Evolutionary conservation across 805 yeast genomes (phyloP), one percentile per base, ranked within the genome.

Genomic region (Ogataea chonburiensis): DNA sequence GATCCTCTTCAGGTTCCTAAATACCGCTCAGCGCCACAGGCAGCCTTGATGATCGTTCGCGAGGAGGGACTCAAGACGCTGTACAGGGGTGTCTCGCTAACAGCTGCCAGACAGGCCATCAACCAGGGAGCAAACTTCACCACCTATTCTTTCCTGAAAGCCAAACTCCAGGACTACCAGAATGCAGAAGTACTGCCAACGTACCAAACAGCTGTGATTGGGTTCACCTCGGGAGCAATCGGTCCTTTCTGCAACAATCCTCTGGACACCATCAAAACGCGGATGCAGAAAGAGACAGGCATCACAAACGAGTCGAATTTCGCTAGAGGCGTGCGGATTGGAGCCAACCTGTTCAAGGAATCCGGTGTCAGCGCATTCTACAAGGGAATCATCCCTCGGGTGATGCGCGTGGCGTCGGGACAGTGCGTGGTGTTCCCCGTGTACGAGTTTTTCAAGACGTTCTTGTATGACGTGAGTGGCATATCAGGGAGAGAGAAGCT

Each of bases 361-460:
- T 96, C 88, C 66, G 98, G 98, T 50, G 68, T 79, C 49, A 71
- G 75, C 37, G 94, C 96, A 26, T 75, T 91, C 61, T 91, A 91
- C 71, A 86, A 91, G 61, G 98, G 98, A 68, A 91, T 91, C 59
- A 88, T 97, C 16, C 98, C 98, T 52, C 82, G 98, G 70, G 91
- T 91, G 52, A 89, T 91, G 95, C 83, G 98, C 68, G 98, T 91
- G 34, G 98, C 98, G 9, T 97, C 98, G 16, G 98, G 98, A 45
- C 98, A 91, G 68, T 97, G 98, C 38, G 98, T 91, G 39, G 93
- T 97, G 12, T 91, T 91, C 68, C 93, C 98, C 6, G 96, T 93
- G 28, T 91, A 91, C 64, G 98, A 91, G 68, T 82, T 72, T 58
- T 84, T 87, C 60, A 83, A 88, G 63, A 76, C 71, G 15, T 67